Percentiles rank a stretch among this genome's conserved stretches.
Conservation (phyloP, 202 grass and related monocot genomes). For the Zoysia matrella region DNA sequence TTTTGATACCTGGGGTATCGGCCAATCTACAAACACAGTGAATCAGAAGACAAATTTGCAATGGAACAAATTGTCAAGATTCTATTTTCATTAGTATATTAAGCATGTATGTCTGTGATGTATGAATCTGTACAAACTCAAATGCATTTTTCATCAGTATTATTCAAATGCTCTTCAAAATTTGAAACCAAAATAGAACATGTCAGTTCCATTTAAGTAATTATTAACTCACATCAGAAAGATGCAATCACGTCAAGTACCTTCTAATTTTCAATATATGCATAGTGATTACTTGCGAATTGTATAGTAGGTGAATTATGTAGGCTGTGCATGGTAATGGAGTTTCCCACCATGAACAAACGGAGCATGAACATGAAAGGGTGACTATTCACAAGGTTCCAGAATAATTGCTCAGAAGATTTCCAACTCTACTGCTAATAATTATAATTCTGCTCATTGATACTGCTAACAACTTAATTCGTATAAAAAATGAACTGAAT, state of each 20-base stretch:
- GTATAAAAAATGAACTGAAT: conserved; percentile 5
- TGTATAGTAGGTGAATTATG: conserved; percentile 11
- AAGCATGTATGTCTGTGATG: background rate
- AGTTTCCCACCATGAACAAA: conserved; percentile 16
- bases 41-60: conserved; percentile 25
- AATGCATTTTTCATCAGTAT: conserved; percentile 4
- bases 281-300: background rate
- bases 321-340: conserved; percentile 17
- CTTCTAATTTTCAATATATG: background rate
- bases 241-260: conserved; percentile 3
- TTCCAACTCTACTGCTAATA: background rate
- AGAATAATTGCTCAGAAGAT: conserved; percentile 7
- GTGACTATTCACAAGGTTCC: background rate
- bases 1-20: conserved; percentile 90
- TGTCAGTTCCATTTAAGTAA: conserved; percentile 2
- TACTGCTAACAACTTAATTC: conserved; percentile 16
- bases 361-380: conserved; percentile 1
- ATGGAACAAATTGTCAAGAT: conserved; percentile 10
- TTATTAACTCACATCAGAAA: conserved; percentile 2
- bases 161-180: conserved; percentile 15
- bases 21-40: conserved; percentile 68
- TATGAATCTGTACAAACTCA: background rate
- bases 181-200: conserved; percentile 8
- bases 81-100: background rate
- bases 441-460: conserved; percentile 3